Evolutionary conservation across 1,284 basidiomycete species (phyloP), one percentile per base, ranked within the genome.

Genomic region (Earliella scabrosa): DNA sequence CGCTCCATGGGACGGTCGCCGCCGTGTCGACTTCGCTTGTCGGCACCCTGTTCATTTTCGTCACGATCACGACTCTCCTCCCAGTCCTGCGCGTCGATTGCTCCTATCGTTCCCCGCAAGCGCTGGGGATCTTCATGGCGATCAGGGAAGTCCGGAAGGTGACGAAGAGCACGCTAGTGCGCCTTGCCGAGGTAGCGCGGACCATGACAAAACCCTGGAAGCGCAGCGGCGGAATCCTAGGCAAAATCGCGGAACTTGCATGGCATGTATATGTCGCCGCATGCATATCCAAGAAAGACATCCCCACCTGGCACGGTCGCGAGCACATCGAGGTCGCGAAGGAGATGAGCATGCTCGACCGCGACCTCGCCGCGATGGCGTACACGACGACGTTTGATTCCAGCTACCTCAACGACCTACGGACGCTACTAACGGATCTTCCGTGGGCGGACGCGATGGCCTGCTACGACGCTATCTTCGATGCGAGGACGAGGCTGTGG

Each of bases 351-450:
- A 26, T 13, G 41, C 59, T 60, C 38, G 59, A 60, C 27, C 49
- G 59, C 34, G 50, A 49, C 50, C 50, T 51, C 0, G 55, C 50
- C 7, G 49, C 52, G 26, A 56, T 54, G 48, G 55, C 59, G 16
- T 60, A 60, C 43, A 57, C 52, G 21, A 57, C 52, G 10, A 54
- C 59, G 3, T 54, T 60, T 43, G 49, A 56, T 23, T 26, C 59
- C 13, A 41, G 38, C 2, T 51, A 41, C 27, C 50, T 60, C 8
- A 39, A 27, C n/a, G 14, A 23, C n/a, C 39, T 40, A 11, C 52
- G 56, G 9, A 14, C 41, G 18, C 36, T 58, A 8, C 48, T 58
- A 13, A 45, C 48, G 13, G 56, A 58, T 21, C 31, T 58, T 1
- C 49, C 52, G 2, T 58, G 56, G 56, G n/a, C 16, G n/a, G 38